These are phyloP conservation scores for Kappamyces sp. DNA, from an alignment of 192 early-diverging fungal species.

Conservation along the genomic window DNA sequence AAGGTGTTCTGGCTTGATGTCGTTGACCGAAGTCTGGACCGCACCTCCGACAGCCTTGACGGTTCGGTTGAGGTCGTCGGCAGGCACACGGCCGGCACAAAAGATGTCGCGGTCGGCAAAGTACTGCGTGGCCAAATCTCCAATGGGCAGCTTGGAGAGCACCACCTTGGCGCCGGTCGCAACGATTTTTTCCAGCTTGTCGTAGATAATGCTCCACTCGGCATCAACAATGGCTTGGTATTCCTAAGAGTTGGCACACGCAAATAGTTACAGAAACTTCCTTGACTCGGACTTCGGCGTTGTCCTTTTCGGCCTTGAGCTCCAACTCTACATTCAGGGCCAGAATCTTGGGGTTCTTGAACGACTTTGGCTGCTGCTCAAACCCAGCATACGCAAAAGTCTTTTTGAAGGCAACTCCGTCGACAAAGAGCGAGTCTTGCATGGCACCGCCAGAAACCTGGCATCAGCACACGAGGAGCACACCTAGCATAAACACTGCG, in stretches of 20 bases:
- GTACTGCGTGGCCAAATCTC: slow-evolving; percentile 98
- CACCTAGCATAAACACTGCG: too few relatives aligned
- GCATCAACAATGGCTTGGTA: slow-evolving; percentile 99
- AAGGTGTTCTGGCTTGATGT: slow-evolving; percentile 72
- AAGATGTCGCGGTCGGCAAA: slow-evolving; percentile 99
- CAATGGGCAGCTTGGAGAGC: slow-evolving; percentile 94
- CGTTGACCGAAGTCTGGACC: slow-evolving; percentile 86
- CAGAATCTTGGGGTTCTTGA: slow-evolving; percentile 83
- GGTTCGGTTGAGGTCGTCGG: slow-evolving; percentile 88
- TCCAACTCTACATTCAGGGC: slow-evolving; percentile 97
- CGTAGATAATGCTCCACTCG: slow-evolving; percentile 98
- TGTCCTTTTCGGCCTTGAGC: slow-evolving; percentile 98
- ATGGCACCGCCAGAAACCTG: slow-evolving; percentile 89
- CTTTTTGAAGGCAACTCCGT: slow-evolving; percentile 99
- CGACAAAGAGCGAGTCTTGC: slow-evolving; percentile 93
- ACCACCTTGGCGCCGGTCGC: slow-evolving; percentile 95
- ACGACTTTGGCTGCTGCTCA: slow-evolving; percentile 97
- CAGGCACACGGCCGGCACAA: slow-evolving; percentile 94
- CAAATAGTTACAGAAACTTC: slow-evolving; percentile 52
- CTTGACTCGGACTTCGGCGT: slow-evolving; percentile 96
- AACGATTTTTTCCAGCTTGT: slow-evolving; percentile 94
- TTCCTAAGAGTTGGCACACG: slow-evolving; percentile 48
- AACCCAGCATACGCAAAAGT: slow-evolving; percentile 99
- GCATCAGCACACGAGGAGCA: too few relatives aligned
- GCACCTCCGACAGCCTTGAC: slow-evolving; percentile 91